phyloP scores from a whole-genome alignment of 2,329 filamentous ascomycete genomes.

The Hawksworthiomyces lignivorus region DNA sequence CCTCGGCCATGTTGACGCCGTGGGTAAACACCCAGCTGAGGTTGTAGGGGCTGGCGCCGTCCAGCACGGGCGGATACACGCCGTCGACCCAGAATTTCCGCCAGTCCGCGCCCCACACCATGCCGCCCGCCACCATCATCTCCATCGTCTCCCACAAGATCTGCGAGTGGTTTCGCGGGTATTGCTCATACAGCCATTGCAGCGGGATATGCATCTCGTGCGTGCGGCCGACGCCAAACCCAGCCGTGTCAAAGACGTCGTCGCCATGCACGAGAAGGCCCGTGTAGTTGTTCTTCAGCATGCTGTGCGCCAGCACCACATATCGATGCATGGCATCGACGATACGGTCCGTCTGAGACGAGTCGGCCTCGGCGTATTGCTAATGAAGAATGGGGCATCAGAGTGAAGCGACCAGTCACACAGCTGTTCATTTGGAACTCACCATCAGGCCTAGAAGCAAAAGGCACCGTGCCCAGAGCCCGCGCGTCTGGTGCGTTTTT shows the following conservation, averaged over 20 bases:
- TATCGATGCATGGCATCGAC: conserved; percentile 15
- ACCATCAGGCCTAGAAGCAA: conserved; percentile 24
- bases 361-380: conserved; percentile 26
- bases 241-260: conserved; percentile 11
- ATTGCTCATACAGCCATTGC: conserved; percentile 25
- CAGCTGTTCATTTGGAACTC: no score
- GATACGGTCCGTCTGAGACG: conserved; percentile 11
- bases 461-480: conserved; percentile 25
- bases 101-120: conserved; percentile 31
- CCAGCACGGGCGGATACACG: conserved; percentile 24
- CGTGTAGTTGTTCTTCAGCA: conserved; percentile 16
- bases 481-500: conserved; percentile 16
- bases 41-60: conserved; percentile 27
- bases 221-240: conserved; percentile 17
- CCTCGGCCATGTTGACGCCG: conserved; percentile 40
- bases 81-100: conserved; percentile 28
- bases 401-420: no score
- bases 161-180: conserved; percentile 17
- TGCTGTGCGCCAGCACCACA: conserved; percentile 14
- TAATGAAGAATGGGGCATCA: not conserved
- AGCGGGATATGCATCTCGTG: conserved; percentile 18
- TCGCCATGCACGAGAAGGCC: conserved; percentile 14
- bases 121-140: conserved; percentile 18
- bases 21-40: conserved; percentile 29
- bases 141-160: conserved; percentile 24